These are phyloP conservation scores for Eugenia klotzschiana DNA, from an alignment of 441 rosid species.

Conservation along the genomic window DNA sequence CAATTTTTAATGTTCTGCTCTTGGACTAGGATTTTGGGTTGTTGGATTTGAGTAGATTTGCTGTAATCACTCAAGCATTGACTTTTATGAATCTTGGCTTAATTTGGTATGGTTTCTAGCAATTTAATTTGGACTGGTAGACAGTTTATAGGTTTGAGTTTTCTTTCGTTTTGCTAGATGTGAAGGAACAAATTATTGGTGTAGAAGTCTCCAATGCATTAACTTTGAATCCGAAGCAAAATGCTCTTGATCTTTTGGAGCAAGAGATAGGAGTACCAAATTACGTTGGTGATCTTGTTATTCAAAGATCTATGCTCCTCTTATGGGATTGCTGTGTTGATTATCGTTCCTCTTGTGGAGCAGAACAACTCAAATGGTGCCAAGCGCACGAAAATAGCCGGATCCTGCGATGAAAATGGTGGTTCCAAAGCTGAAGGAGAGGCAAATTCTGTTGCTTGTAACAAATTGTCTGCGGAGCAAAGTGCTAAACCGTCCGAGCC, in stretches of 20 bases:
- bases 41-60: background rate
- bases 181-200: background rate
- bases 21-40: background rate
- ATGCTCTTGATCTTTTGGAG: background rate
- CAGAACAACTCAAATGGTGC: slow-evolving; percentile 47
- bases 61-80: background rate
- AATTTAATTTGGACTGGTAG: background rate
- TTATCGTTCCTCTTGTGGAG: background rate
- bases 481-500: slow-evolving; percentile 44
- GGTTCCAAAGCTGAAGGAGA: slow-evolving; percentile 48
- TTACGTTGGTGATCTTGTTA: background rate
- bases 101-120: background rate
- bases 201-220: background rate
- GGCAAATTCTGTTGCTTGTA: slow-evolving; percentile 24
- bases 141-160: background rate
- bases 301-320: background rate
- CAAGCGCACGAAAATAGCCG: slow-evolving; percentile 35
- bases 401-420: slow-evolving; percentile 26
- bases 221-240: background rate
- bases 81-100: background rate
- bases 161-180: background rate
- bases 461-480: slow-evolving; percentile 28
- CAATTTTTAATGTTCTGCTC: background rate
- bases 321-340: background rate
- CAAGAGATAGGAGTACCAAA: background rate